Conservation (phyloP, 2,329 filamentous ascomycete genomes). For the Sclerotinia sclerotiorum region DNA sequence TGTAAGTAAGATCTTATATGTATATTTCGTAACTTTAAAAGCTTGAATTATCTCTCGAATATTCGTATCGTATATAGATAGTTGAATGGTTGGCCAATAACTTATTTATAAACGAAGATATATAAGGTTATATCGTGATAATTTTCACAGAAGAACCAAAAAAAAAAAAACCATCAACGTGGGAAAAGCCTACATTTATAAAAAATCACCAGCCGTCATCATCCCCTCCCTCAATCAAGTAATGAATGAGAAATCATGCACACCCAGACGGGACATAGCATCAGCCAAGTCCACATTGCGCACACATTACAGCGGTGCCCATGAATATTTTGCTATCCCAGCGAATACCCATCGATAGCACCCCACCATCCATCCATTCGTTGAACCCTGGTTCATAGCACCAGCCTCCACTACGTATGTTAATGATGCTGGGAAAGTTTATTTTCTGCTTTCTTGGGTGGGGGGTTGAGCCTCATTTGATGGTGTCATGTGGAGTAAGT, state of each 20-base stretch:
- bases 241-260: not conserved
- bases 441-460: not conserved
- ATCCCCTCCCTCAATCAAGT: conserved; percentile 7
- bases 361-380: not conserved
- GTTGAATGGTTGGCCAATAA: too few relatives aligned
- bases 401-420: not conserved
- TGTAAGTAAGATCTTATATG: too few relatives aligned
- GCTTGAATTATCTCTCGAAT: not conserved
- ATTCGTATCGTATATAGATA: not conserved
- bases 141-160: too few relatives aligned
- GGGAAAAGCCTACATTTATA: conserved; percentile 3
- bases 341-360: not conserved
- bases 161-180: not conserved
- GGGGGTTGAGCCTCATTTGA: not conserved
- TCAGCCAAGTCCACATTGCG: conserved; percentile 13
- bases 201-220: not conserved
- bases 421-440: not conserved
- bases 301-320: not conserved
- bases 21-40: too few relatives aligned
- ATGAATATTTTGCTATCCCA: not conserved
- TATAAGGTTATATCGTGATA: too few relatives aligned
- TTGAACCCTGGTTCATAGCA: not conserved
- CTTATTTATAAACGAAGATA: not conserved
- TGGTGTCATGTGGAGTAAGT: not conserved
- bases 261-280: not conserved